These are phyloP conservation scores for Helichrysum umbraculigerum DNA, from an alignment of 129 eudicot species.

Conservation along the genomic window DNA sequence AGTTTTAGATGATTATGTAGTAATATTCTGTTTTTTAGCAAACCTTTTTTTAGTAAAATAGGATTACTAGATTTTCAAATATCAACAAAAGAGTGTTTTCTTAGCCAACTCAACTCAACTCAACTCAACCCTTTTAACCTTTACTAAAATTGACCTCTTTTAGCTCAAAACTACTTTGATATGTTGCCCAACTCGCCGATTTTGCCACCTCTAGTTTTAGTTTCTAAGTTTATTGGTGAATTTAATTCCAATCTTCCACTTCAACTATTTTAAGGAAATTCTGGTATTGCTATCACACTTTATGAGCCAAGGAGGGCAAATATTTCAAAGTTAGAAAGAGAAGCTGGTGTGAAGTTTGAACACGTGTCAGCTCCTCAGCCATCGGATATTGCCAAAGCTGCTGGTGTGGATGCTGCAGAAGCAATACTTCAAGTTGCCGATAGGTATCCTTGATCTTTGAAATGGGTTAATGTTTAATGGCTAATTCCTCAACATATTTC, in stretches of 20 bases:
- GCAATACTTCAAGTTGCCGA: slow-evolving; percentile 61
- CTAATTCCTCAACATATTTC: neutral
- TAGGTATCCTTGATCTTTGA: slow-evolving; percentile 38
- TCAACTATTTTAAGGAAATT: slow-evolving; percentile 45
- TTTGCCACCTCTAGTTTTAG: neutral
- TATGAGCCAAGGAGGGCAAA: slow-evolving; percentile 75
- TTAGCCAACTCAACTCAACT: neutral
- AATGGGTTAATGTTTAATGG: neutral
- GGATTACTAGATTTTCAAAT: no score
- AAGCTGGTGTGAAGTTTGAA: slow-evolving; percentile 92
- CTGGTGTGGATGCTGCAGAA: slow-evolving; percentile 85
- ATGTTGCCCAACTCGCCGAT: neutral
- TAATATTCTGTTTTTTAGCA: no score
- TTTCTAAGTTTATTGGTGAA: neutral
- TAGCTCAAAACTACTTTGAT: neutral
- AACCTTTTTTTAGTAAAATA: no score
- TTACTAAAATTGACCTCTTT: neutral
- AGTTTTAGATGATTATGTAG: no score
- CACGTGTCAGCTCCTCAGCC: slow-evolving; percentile 93
- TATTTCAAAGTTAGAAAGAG: slow-evolving; percentile 80
- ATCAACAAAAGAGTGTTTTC: neutral
- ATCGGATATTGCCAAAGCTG: slow-evolving; percentile 90
- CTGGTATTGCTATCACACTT: slow-evolving; percentile 91
- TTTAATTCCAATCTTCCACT: neutral
- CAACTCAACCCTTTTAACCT: neutral